Evolutionary conservation across 345 rosid species (phyloP).

Genomic region (Citrus reticulata): DNA sequence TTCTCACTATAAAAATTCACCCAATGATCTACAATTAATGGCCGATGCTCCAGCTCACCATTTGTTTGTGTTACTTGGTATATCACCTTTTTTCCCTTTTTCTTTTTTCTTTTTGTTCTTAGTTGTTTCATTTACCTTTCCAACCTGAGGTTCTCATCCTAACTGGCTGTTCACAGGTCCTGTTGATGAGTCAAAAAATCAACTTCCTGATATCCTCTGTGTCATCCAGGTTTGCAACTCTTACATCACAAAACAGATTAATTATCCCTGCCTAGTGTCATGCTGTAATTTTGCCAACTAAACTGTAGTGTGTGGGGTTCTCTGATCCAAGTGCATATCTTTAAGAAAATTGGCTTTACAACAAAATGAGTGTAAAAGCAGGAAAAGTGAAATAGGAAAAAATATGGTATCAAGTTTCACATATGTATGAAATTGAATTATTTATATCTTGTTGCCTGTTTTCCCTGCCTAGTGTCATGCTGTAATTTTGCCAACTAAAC

Average conservation of each 20-base stretch:
- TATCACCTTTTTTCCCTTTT: neutral
- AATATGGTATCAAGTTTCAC: neutral
- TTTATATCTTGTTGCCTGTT: neutral
- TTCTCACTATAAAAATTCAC: constrained; percentile 98
- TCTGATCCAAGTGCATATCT: neutral
- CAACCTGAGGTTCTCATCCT: constrained; percentile 9
- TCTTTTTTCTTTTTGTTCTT: neutral
- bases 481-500: neutral
- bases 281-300: no score
- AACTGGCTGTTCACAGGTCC: constrained; percentile 57
- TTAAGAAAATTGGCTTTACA: neutral
- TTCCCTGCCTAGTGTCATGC: neutral
- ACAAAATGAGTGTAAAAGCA: neutral
- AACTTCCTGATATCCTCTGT: constrained; percentile 91
- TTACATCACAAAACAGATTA: neutral
- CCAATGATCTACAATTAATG: constrained; percentile 91
- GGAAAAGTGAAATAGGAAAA: neutral
- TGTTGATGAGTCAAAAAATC: constrained; percentile 81
- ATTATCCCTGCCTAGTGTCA: no score
- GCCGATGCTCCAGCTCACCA: constrained; percentile 99
- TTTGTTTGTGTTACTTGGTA: constrained; percentile 91
- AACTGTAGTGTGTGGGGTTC: neutral
- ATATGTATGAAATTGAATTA: neutral
- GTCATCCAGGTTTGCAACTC: constrained; percentile 74
- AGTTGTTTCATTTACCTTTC: constrained; percentile 8